Base-by-base conservation (phyloP, 768 basidiomycete species). In the Pleurotus tuber-regium region DNA sequence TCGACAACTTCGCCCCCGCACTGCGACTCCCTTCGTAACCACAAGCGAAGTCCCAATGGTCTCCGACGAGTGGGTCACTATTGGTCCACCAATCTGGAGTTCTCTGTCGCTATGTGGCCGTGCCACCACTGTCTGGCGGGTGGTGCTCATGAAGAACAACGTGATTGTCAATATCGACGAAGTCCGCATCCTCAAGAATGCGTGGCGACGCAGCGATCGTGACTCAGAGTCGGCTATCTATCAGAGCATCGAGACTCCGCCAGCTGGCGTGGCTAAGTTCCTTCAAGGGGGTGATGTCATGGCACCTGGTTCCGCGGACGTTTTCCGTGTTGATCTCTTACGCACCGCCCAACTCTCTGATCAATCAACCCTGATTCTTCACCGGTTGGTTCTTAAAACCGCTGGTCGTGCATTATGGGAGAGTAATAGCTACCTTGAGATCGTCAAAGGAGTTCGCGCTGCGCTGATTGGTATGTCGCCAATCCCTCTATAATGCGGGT, bases 391-490 rank as follows among this genome's bases (percentile, higher is more conserved):
- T 21, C 44, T 61, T 12, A 21, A 28, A 10, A 59, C 53, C 35
- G 28, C 48, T 21, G 61, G 60, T 23, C 53, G 56, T 3, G 50
- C 61, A 18, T 30, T 62, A n/a, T 59, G 57, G 58, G 58, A 61
- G 30, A 57, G 48, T 48, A 42, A 14, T 9, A 49, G 56, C 28
- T 53, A 59, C 46, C 43, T 43, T 16, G 55, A 61, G 14, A 39
- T 59, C n/a, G 51, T 61, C 14, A 25, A 29, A 26, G 58, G 51
- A 10, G 47, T 61, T 14, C 47, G 56, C 21, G 55, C 47, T 31
- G 58, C 56, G 18, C 38, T 59, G 30, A 24, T 50, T 19, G 54
- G 58, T 57, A 10, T 4, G 44, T 42, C 21, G 8, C 2, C 7
- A n/a, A 7, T 16, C 4, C 3, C 7, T 38, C 12, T 38, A 2